Evolutionary conservation across 306 rosid genomes (phyloP).

Genomic region (Crataegus laevigata): DNA sequence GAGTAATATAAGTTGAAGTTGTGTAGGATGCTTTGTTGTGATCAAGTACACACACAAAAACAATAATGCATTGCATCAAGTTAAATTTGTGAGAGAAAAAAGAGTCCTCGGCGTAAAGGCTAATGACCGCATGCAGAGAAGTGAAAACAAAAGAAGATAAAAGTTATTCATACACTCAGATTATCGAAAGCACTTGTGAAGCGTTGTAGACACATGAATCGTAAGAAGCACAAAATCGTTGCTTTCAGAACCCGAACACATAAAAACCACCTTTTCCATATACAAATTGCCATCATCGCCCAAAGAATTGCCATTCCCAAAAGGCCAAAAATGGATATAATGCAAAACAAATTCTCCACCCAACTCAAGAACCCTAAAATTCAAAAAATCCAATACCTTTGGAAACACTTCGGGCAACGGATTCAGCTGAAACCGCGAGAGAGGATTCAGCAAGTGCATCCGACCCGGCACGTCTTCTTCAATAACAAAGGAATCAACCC

Average conservation of each 20-base stretch:
- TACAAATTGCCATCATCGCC: slow-evolving; percentile 38
- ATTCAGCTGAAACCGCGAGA: slow-evolving; percentile 26
- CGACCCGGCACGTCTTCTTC: slow-evolving; percentile 21
- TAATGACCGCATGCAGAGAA: too few relatives aligned
- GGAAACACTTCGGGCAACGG: slow-evolving; percentile 29
- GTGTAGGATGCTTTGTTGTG: too few relatives aligned
- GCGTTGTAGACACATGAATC: slow-evolving; percentile 49
- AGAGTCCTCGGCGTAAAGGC: neutral
- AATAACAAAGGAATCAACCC: neutral
- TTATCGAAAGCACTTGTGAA: slow-evolving; percentile 46
- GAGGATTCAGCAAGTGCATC: slow-evolving; percentile 29
- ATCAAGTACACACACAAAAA: neutral
- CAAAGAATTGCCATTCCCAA: neutral
- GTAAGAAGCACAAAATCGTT: slow-evolving; percentile 44
- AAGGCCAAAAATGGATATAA: slow-evolving; percentile 18
- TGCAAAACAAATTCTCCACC: slow-evolving; percentile 46
- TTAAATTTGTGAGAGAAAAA: neutral
- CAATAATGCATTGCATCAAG: neutral
- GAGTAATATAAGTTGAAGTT: too few relatives aligned
- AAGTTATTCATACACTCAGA: slow-evolving; percentile 53
- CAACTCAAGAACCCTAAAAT: slow-evolving; percentile 31
- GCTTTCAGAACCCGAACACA: slow-evolving; percentile 14
- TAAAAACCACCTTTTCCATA: slow-evolving; percentile 62
- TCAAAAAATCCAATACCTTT: slow-evolving; percentile 22
- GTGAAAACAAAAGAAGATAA: slow-evolving; percentile 8